Base-by-base conservation (phyloP, 2,329 filamentous ascomycete species). In the Penicillium olsonii region DNA sequence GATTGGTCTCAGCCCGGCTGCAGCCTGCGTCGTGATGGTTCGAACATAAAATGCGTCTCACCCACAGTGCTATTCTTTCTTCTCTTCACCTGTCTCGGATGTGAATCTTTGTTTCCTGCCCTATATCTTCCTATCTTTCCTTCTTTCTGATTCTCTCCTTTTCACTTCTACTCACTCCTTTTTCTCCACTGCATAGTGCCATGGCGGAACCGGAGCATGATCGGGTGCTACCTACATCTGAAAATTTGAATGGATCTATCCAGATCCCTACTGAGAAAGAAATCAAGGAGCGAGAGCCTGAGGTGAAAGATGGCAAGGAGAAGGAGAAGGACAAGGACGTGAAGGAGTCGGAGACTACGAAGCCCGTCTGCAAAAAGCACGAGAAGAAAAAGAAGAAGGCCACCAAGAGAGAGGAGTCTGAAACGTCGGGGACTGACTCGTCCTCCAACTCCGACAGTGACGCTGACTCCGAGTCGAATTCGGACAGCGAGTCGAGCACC, bases 151-250 rank as follows among this genome's bases (percentile, higher is more conserved):
- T 41, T 37, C 44, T 35, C 8, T 24, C 45, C 20, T 18, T 44
- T 29, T 33, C 19, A 22, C 17, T 17, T 12, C 19, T 33, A 6
- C 17, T 33, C n/a, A 26, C 8, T 26, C 14, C n/a, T n/a, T 20
- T 22, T 19, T 42, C 17, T 26, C n/a, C 31, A 24, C 10, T 51
- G 22, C 3, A 31, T n/a, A n/a, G 29, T 9, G 11, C 18, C 47
- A 70, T 70, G 68, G 59, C 65, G 24, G 66, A 69, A 34, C 52
- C 63, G 14, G 64, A 68, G 24, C 70, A 68, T 39, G 63, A 62
- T 34, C 68, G 71, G 37, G 58, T 61, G 24, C 59, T 66, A 15
- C 62, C 61, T 37, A 39, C 57, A 8, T 48, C 47, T 10, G 64
- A 68, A n/a, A 62, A 63, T 10, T 26, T 51, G 11, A 61, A 60